A percentile compares a stretch with the other conserved stretches of the same genome.
phyloP scores from a whole-genome alignment of 768 basidiomycete genomes.

The Hydnomerulius pinastri region DNA sequence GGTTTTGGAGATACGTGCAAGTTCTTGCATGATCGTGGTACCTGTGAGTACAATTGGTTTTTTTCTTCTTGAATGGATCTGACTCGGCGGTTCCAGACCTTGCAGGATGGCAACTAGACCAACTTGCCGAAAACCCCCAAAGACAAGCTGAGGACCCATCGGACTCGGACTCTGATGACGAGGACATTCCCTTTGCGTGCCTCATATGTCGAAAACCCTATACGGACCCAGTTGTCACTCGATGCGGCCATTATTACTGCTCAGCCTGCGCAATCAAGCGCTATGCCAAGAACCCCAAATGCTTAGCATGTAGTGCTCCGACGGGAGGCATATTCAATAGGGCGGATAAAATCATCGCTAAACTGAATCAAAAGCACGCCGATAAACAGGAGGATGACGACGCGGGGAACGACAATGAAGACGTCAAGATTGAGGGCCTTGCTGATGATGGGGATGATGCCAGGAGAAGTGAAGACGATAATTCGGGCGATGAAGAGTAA shows the following conservation, averaged over 20 bases:
- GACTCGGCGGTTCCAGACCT: conserved; percentile 57
- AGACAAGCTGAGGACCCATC: conserved; percentile 57
- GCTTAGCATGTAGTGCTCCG: conserved; percentile 88
- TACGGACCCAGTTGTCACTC: conserved; percentile 93
- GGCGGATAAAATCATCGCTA: conserved; percentile 90
- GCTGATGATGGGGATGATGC: conserved; percentile 27
- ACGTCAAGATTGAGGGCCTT: conserved; percentile 65
- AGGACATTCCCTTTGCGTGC: conserved; percentile 98
- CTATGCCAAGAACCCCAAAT: conserved; percentile 92
- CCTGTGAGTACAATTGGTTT: conserved; percentile 56
- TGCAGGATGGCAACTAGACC: conserved; percentile 98
- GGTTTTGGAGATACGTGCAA: conserved; percentile 99
- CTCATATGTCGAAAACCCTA: conserved; percentile 94
- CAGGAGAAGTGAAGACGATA: conserved; percentile 28
- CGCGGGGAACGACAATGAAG: conserved; percentile 38
- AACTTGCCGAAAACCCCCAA: conserved; percentile 77
- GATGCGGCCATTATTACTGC: conserved; percentile 97
- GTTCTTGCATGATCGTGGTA: conserved; percentile 97
- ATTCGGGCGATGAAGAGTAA: conserved; percentile 34
- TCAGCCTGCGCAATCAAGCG: conserved; percentile 94
- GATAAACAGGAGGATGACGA: conserved; percentile 50
- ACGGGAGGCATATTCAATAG: conserved; percentile 97
- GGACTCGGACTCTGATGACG: conserved; percentile 71
- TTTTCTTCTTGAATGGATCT: conserved; percentile 7
- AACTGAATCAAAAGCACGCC: conserved; percentile 73